Evolutionary conservation across 2,329 filamentous ascomycete genomes (phyloP).

Genomic region (Capronia americana): DNA sequence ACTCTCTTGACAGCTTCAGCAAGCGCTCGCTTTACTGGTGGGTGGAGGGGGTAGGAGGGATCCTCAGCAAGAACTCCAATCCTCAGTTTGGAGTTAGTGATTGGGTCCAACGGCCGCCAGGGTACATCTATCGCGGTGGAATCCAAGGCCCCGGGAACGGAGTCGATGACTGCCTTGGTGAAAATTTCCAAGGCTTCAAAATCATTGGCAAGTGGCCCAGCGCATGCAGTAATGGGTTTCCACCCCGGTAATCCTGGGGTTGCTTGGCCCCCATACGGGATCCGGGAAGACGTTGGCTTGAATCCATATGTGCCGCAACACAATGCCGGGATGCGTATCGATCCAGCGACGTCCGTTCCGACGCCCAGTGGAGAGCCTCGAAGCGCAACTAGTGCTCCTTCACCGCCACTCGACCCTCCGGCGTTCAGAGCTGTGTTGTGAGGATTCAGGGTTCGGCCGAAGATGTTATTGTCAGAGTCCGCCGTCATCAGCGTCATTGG

Average conservation of each 20-base stretch:
- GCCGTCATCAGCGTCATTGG: slow-evolving; percentile 60
- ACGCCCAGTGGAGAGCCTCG: slow-evolving; percentile 44
- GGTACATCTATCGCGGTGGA: slow-evolving; percentile 40
- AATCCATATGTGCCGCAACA: slow-evolving; percentile 48
- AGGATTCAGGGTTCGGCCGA: slow-evolving; percentile 52
- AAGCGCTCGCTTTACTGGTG: slow-evolving; percentile 59
- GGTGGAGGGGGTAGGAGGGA: slow-evolving; percentile 57
- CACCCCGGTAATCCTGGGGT: slow-evolving; percentile 36
- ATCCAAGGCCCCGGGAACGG: slow-evolving; percentile 40
- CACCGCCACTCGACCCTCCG: slow-evolving; percentile 49
- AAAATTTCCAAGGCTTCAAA: slow-evolving; percentile 41
- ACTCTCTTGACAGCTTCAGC: slow-evolving; percentile 50
- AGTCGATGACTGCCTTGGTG: slow-evolving; percentile 35
- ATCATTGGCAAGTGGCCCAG: slow-evolving; percentile 39
- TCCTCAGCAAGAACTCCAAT: slow-evolving; percentile 60
- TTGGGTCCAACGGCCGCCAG: slow-evolving; percentile 37
- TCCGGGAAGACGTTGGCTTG: slow-evolving; percentile 44
- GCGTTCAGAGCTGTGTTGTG: slow-evolving; percentile 44
- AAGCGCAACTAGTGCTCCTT: slow-evolving; percentile 47
- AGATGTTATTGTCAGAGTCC: slow-evolving; percentile 52
- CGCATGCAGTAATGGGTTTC: slow-evolving; percentile 33
- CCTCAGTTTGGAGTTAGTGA: slow-evolving; percentile 42
- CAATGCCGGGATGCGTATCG: slow-evolving; percentile 47
- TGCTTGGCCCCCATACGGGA: slow-evolving; percentile 43
- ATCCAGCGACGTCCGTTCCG: slow-evolving; percentile 48